Conservation (phyloP, 2,329 filamentous ascomycete species). For the Cryphonectria parasitica region DNA sequence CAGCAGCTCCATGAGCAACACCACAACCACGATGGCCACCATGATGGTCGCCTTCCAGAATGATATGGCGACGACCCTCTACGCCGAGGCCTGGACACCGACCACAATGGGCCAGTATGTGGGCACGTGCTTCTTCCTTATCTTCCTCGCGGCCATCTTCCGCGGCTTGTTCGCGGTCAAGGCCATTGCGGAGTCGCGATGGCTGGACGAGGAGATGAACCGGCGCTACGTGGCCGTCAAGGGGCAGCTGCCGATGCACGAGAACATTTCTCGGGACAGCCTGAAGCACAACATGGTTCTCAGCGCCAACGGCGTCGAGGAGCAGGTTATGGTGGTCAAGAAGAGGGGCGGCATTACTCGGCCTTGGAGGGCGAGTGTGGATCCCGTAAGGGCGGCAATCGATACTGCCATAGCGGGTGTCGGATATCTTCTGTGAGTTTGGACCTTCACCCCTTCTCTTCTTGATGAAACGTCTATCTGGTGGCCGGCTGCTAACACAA, state of each 20-base stretch:
- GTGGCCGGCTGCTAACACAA: neutral
- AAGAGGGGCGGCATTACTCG: conserved; percentile 55
- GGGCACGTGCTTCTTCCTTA: conserved; percentile 89
- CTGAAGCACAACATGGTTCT: conserved; percentile 69
- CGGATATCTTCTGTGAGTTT: conserved; percentile 81
- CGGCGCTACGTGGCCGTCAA: conserved; percentile 78
- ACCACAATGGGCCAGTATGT: conserved; percentile 72
- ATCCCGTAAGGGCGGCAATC: conserved; percentile 72
- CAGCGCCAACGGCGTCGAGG: conserved; percentile 78
- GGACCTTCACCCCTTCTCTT: no score
- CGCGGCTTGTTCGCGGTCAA: conserved; percentile 75
- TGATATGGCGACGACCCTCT: conserved; percentile 53
- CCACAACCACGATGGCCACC: conserved; percentile 41
- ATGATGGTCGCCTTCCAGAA: conserved; percentile 67
- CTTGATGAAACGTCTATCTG: neutral
- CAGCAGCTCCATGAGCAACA: conserved; percentile 29
- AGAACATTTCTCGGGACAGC: conserved; percentile 61
- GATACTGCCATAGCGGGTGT: conserved; percentile 76
- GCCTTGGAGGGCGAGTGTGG: conserved; percentile 82
- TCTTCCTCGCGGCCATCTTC: conserved; percentile 72
- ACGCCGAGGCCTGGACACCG: conserved; percentile 75
- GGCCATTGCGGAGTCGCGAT: conserved; percentile 63
- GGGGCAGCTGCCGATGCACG: conserved; percentile 63
- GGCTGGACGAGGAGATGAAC: conserved; percentile 72
- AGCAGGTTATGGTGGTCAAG: conserved; percentile 75